Evolutionary conservation across 1,139 yeast genomes (phyloP).

Genomic region (Suhomyces bolitotheri): DNA sequence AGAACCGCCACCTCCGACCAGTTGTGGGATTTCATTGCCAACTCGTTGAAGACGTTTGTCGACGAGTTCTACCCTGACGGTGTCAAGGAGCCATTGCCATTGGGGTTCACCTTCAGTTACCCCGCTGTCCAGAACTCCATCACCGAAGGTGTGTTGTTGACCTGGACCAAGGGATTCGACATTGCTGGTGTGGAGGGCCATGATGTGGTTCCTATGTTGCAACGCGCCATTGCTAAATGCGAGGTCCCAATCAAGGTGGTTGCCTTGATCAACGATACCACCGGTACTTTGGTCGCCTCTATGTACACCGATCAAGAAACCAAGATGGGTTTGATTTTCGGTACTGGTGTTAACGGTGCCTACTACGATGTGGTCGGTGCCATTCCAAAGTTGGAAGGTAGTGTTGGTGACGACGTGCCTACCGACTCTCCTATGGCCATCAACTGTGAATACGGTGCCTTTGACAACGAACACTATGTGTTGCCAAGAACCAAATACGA

Average conservation of each 20-base stretch:
- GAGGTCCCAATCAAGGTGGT: conserved; percentile 81
- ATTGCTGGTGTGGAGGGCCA: conserved; percentile 91
- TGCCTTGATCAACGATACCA: conserved; percentile 94
- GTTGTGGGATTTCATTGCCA: conserved; percentile 85
- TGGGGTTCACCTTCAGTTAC: conserved; percentile 95
- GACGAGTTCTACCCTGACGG: conserved; percentile 68
- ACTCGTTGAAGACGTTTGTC: conserved; percentile 64
- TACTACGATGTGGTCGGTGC: conserved; percentile 76
- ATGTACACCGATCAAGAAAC: conserved; percentile 86
- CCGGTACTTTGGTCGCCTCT: conserved; percentile 96
- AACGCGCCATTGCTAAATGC: conserved; percentile 62
- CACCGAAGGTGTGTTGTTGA: conserved; percentile 82
- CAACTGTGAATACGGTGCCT: conserved; percentile 98
- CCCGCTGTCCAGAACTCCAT: conserved; percentile 87
- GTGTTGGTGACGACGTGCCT: conserved; percentile 60
- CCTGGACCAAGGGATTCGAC: conserved; percentile 99
- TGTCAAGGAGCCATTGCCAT: conserved; percentile 53
- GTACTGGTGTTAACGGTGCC: conserved; percentile 98
- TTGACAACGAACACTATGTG: conserved; percentile 81
- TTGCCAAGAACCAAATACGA: conserved; percentile 93
- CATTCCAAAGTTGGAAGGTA: conserved; percentile 83
- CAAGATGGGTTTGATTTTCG: conserved; percentile 93
- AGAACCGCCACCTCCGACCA: conserved; percentile 79
- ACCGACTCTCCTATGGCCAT: conserved; percentile 82
- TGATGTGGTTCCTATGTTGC: conserved; percentile 91